Evolutionary conservation across 352 stramenopile species (phyloP).

Genomic region (Globisporangium rhizosaccharum): DNA sequence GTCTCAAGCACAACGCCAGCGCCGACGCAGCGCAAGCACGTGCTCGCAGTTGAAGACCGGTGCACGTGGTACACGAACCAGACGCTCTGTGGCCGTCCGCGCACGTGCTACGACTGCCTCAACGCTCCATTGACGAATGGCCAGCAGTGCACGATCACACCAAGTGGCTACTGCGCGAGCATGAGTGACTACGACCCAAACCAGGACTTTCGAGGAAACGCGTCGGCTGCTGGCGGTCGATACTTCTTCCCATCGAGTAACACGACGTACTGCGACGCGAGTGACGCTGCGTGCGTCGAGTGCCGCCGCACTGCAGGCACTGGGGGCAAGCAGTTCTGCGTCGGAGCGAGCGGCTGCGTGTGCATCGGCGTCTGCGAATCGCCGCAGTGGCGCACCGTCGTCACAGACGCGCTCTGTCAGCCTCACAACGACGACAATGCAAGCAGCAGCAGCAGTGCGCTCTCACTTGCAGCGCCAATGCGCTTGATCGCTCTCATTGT

Average conservation of each 20-base stretch:
- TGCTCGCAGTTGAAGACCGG: conserved; percentile 22
- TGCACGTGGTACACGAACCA: conserved; percentile 32
- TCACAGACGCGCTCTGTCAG: conserved; percentile 16
- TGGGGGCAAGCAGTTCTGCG: conserved; percentile 17
- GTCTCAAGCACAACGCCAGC: not conserved
- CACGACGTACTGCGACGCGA: conserved; percentile 39
- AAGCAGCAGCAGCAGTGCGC: conserved; percentile 4
- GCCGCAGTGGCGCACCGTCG: conserved; percentile 14
- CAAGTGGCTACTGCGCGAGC: too few species aligned
- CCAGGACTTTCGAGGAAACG: conserved; percentile 23
- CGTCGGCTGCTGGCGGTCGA: conserved; percentile 11
- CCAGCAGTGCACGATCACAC: conserved; percentile 18
- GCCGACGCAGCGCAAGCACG: conserved; percentile 15
- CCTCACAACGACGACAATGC: conserved; percentile 4
- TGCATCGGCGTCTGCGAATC: conserved; percentile 37
- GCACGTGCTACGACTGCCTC: conserved; percentile 35
- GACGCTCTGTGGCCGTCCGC: conserved; percentile 20
- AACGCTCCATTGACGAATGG: conserved; percentile 21
- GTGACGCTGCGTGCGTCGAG: conserved; percentile 19
- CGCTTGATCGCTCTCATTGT: not conserved
- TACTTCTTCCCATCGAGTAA: conserved; percentile 41
- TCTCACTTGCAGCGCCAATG: conserved; percentile 1
- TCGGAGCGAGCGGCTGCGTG: conserved; percentile 26
- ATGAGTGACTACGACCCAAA: conserved; percentile 24
- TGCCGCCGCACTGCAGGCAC: conserved; percentile 12